Evolutionary conservation across 805 yeast genomes (phyloP), one percentile per base, ranked within the genome.

Genomic region (Yamadazyma kitorensis): DNA sequence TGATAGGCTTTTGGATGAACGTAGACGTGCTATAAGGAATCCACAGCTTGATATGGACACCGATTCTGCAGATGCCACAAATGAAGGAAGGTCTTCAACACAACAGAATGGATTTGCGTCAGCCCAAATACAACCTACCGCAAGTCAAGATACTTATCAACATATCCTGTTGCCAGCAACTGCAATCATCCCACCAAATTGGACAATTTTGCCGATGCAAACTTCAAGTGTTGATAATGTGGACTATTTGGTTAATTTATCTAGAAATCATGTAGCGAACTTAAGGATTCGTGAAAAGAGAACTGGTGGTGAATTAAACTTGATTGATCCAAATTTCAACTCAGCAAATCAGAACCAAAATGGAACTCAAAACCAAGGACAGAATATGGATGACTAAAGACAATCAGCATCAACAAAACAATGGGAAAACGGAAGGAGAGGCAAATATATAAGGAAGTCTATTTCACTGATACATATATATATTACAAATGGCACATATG

Each of bases 121-220:
- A 33, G 6, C 24, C 6, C 11, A 8, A 8, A 11, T 15, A 5
- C 33, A 22, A 11, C 31, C 6, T n/a, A n/a, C n/a, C n/a, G n/a
- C n/a, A n/a, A n/a, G n/a, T n/a, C n/a, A n/a, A n/a, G 37, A 37
- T 25, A 31, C 33, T 18, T 36, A 34, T 20, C 48, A 43, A 30
- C 61, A 54, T 29, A 48, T 58, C 7, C 27, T 33, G 12, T 41
- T 59, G 17, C 61, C 64, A 2, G 31, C 33, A 4, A 47, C 45
- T 17, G 58, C 63, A 3, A 19, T 55, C 3, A 23, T 56, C 8
- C 66, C 66, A 2, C 62, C 60, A 3, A 51, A 51, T 21, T 57
- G 64, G 62, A 40, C 54, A 2, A 17, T 56, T 7, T 36, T 59
- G 23, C 64, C 66, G 2, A 31, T 57, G 10, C 41, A 40, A 24